Evolutionary conservation across 805 yeast species (phyloP).

Genomic region (Cyberlindnera petersonii): DNA sequence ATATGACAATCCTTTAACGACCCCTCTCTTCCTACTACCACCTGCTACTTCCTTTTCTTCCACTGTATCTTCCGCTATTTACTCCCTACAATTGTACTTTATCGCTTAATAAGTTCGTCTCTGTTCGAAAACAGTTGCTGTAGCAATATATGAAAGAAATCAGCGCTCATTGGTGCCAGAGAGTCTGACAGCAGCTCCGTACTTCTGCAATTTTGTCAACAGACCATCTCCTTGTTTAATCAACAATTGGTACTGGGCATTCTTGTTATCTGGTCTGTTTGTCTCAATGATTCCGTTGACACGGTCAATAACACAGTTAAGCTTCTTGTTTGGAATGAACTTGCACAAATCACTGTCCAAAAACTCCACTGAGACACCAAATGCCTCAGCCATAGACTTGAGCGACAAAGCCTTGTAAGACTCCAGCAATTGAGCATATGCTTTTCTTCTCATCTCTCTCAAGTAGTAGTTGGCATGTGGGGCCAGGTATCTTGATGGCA

Average conservation of each 20-base stretch:
- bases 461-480: constrained; percentile 81
- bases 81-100: too few relatives aligned
- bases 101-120: neutral
- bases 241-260: constrained; percentile 83
- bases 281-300: constrained; percentile 95
- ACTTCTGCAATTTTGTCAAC: constrained; percentile 91
- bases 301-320: constrained; percentile 92
- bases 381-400: constrained; percentile 90
- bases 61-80: too few relatives aligned
- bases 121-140: too few relatives aligned
- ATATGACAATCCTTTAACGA: neutral
- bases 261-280: constrained; percentile 93
- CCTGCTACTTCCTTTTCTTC: neutral
- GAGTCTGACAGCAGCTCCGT: constrained; percentile 94
- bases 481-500: constrained; percentile 61
- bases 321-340: constrained; percentile 87
- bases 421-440: constrained; percentile 89
- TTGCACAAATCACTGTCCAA: constrained; percentile 83
- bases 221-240: constrained; percentile 90
- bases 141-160: neutral
- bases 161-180: constrained; percentile 86
- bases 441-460: constrained; percentile 92
- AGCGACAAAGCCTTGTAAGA: constrained; percentile 87
- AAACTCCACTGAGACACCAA: constrained; percentile 85
- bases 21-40: too few relatives aligned